Percentiles rank a stretch among this genome's conserved stretches.
These are phyloP conservation scores for Ramaria sp. DNA, from an alignment of 768 basidiomycete species.

Conservation along the genomic window DNA sequence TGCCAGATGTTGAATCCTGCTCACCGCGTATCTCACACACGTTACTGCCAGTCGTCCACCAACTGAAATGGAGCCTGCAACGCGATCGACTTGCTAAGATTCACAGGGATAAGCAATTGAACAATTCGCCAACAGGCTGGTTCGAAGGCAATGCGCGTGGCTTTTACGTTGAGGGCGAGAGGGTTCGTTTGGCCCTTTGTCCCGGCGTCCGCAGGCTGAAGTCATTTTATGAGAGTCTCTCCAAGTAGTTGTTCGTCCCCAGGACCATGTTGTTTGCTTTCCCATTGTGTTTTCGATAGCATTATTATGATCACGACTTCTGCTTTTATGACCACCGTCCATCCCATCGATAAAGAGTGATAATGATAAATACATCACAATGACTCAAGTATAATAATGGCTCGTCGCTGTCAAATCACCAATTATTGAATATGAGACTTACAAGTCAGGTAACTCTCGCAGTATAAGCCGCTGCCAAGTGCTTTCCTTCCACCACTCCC, in stretches of 20 bases:
- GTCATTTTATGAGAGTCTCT: conserved; percentile 44
- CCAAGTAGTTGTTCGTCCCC: neutral
- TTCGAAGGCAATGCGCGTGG: conserved; percentile 39
- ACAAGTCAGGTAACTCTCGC: conserved; percentile 74
- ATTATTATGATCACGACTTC: neutral
- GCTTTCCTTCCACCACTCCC: conserved; percentile 89
- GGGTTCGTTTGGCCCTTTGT: conserved; percentile 58
- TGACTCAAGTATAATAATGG: neutral
- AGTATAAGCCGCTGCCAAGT: conserved; percentile 79
- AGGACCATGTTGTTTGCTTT: too few relatives aligned
- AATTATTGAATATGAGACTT: neutral
- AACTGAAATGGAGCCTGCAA: conserved; percentile 63
- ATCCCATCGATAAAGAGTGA: neutral
- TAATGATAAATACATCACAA: neutral
- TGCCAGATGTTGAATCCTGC: conserved; percentile 56
- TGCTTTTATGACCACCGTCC: neutral
- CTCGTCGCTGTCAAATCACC: neutral
- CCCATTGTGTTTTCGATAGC: too few relatives aligned
- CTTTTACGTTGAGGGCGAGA: conserved; percentile 50
- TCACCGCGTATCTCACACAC: conserved; percentile 45
- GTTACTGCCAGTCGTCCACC: conserved; percentile 51
- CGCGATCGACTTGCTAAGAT: conserved; percentile 49
- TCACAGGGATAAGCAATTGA: conserved; percentile 32
- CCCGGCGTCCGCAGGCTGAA: conserved; percentile 51
- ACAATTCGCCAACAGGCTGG: conserved; percentile 39